phyloP scores from a whole-genome alignment of 495 filamentous ascomycete species.

The Rostrohypoxylon terebratum region DNA sequence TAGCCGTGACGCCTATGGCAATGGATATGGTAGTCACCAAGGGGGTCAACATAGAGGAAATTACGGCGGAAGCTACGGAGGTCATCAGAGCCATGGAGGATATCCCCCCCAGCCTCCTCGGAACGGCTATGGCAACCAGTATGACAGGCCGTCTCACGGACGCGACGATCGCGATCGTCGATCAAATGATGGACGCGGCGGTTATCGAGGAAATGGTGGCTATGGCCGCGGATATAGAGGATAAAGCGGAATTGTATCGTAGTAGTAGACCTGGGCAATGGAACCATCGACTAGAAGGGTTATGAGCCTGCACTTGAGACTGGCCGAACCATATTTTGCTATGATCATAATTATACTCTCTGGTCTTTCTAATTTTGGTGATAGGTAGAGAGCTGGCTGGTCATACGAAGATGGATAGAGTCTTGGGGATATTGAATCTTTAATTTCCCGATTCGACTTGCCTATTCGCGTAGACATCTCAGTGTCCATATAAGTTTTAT shows the following conservation, averaged over 20 bases:
- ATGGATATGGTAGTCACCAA: conserved; percentile 21
- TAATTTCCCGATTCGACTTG: not conserved
- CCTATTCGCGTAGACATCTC: not conserved
- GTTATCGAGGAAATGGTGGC: conserved; percentile 36
- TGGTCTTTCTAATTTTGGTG: not conserved
- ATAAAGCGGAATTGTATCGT: not conserved
- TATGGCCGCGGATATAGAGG: conserved; percentile 9
- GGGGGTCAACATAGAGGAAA: conserved; percentile 42
- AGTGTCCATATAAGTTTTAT: not conserved
- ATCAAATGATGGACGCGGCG: conserved; percentile 40
- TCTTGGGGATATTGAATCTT: conserved; percentile 4
- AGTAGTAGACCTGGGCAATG: not conserved
- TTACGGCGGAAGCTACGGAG: conserved; percentile 33
- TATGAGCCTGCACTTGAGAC: not conserved
- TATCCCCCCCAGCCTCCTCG: conserved; percentile 38
- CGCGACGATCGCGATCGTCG: conserved; percentile 38
- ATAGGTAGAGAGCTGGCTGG: not conserved
- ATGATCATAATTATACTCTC: not conserved
- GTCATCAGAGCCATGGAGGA: conserved; percentile 34
- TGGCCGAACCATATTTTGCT: not conserved
- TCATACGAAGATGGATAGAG: not conserved
- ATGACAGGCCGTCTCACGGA: conserved; percentile 32
- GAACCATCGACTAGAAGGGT: not conserved
- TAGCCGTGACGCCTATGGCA: conserved; percentile 47
- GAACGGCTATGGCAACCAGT: conserved; percentile 37